Evolutionary conservation across 768 basidiomycete genomes (phyloP).

Genomic region (Gelatoporia subvermispora): DNA sequence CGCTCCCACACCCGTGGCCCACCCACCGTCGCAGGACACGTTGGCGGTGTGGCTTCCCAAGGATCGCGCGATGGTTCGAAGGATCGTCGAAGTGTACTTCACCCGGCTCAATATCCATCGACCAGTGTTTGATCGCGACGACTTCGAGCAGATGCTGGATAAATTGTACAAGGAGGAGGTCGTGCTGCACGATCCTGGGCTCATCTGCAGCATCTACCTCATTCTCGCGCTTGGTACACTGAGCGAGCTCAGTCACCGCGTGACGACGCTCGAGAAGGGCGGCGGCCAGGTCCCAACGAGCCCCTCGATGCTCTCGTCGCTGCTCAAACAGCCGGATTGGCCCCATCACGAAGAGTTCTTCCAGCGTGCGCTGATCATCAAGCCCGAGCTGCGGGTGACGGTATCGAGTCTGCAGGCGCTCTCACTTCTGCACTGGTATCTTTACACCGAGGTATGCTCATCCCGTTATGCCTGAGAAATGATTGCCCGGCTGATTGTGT

Average conservation of each 20-base stretch:
- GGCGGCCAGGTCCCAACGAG: constrained; percentile 30
- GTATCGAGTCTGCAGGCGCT: constrained; percentile 80
- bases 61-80: constrained; percentile 60
- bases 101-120: constrained; percentile 72
- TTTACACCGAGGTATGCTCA: constrained; percentile 75
- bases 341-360: constrained; percentile 84
- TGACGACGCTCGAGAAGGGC: constrained; percentile 45
- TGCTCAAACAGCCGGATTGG: constrained; percentile 64
- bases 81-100: constrained; percentile 71
- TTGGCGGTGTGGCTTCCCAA: constrained; percentile 71
- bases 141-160: constrained; percentile 61
- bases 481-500: constrained; percentile 14
- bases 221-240: constrained; percentile 78
- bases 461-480: too few relatives aligned
- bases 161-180: constrained; percentile 56
- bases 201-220: constrained; percentile 72
- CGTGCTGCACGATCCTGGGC: constrained; percentile 67
- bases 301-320: constrained; percentile 40
- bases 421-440: constrained; percentile 83
- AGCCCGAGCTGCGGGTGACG: constrained; percentile 80
- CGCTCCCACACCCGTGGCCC: neutral
- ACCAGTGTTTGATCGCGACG: constrained; percentile 65
- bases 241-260: constrained; percentile 74
- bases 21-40: constrained; percentile 18
- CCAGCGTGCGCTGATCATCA: constrained; percentile 68